phyloP scores from a whole-genome alignment of 345 rosid genomes.

The Dovyalis caffra region DNA sequence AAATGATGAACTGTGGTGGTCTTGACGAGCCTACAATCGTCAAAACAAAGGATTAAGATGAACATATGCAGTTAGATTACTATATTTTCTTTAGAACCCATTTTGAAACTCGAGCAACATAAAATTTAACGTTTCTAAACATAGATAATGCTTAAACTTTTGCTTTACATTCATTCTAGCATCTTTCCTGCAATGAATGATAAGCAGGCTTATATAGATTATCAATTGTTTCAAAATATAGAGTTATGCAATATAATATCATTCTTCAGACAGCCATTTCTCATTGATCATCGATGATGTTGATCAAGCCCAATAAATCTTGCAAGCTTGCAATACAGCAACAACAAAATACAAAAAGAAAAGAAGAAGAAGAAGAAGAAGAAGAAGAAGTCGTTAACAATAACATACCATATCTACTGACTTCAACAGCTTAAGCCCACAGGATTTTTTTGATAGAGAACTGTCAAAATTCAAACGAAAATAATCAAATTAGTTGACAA shows the following conservation, averaged over 20 bases:
- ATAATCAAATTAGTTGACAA: not conserved
- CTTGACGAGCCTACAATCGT: constrained; percentile 33
- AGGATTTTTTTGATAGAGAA: not conserved
- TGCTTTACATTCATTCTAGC: not conserved
- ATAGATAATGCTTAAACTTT: not conserved
- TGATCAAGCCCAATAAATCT: not conserved
- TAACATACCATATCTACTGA: constrained; percentile 15
- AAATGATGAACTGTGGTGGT: constrained; percentile 32
- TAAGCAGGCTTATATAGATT: not conserved
- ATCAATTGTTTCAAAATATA: not conserved
- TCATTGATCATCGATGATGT: not conserved
- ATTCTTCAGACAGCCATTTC: not conserved
- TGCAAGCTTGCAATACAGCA: not conserved
- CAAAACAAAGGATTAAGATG: constrained; percentile 8
- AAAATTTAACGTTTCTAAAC: not conserved
- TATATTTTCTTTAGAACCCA: not conserved
- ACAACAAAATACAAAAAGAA: not conserved
- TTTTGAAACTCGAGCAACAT: not conserved
- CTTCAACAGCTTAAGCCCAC: not conserved
- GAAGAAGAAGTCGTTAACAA: not conserved
- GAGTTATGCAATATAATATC: too few species aligned
- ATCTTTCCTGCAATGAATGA: too few species aligned
- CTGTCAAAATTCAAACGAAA: not conserved
- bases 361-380: constrained; percentile 8
- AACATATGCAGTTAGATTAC: not conserved